phyloP scores from a whole-genome alignment of 306 rosid genomes.

The Echinosophora koreensis region DNA sequence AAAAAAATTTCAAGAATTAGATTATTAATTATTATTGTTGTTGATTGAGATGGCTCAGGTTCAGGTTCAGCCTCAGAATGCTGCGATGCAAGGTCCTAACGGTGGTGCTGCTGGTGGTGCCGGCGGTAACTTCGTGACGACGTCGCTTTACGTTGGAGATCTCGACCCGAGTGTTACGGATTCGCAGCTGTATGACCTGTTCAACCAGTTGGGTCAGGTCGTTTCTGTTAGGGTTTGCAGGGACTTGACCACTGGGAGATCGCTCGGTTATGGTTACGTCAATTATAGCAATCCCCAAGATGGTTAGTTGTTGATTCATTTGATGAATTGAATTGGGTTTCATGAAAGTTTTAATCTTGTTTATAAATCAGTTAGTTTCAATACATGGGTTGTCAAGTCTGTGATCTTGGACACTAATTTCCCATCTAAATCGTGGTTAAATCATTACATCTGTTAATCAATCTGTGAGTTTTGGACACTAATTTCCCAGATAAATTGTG shows the following conservation, averaged over 20 bases:
- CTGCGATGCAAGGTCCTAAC: slow-evolving; percentile 68
- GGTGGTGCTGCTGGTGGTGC: slow-evolving; percentile 46
- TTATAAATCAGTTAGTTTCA: slow-evolving; percentile 15
- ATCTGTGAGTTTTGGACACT: slow-evolving; percentile 1
- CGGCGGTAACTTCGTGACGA: slow-evolving; percentile 70
- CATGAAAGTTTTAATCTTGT: slow-evolving; percentile 1
- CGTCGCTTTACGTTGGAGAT: slow-evolving; percentile 96
- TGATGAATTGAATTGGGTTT: slow-evolving; percentile 13
- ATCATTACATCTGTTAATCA: neutral
- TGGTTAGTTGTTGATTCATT: slow-evolving; percentile 58
- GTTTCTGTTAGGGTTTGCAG: slow-evolving; percentile 98
- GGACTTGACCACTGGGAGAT: slow-evolving; percentile 84
- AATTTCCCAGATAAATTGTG: neutral
- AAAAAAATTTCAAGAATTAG: neutral
- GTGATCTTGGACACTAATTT: neutral
- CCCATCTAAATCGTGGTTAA: neutral
- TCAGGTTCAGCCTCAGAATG: slow-evolving; percentile 83
- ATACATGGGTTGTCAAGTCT: neutral
- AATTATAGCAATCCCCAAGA: slow-evolving; percentile 81
- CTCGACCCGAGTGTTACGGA: slow-evolving; percentile 85
- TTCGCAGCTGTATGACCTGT: slow-evolving; percentile 92
- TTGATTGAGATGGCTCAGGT: slow-evolving; percentile 81
- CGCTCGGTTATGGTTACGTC: slow-evolving; percentile 97
- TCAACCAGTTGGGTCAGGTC: slow-evolving; percentile 91
- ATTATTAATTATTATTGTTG: neutral